Evolutionary conservation across 176 grass and related monocot species (phyloP), one percentile per base, ranked within the genome.

Genomic region (Poa annua): DNA sequence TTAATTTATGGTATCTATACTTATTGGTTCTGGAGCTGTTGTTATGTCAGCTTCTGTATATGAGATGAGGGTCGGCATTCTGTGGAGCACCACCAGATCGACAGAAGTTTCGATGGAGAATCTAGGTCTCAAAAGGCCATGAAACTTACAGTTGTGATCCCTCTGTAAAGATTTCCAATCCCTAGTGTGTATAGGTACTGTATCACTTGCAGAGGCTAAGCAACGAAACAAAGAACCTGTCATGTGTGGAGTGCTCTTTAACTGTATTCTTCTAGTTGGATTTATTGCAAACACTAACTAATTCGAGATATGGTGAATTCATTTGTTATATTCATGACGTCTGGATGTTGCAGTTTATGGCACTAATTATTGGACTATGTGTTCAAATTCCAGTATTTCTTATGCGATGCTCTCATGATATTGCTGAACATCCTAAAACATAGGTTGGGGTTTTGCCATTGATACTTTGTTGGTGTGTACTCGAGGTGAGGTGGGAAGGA

Each of bases 1-100:
- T 83, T 87, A 84, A 81, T 74, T 51, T 80, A 34, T 84, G 59
- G 73, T 90, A 84, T 87, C 80, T 90, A 75, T 83, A 84, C 79
- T 84, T 90, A 63, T 83, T 87, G 32, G 42, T 87, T 86, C 5
- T 15, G 57, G 62, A 79, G 65, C 52, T 85, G 52, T 70, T 86
- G 81, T 79, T 84, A 52, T 75, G 33, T 80, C 84, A 90, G 42
- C 24, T 75, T 90, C 50, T 86, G 80, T 90, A 85, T 55, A 80
- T 90, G 85, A 68, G 74, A 73, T 83, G 80, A 87, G 57, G 80
- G 60, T 52, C 16, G 22, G 76, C 39, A 80, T 75, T 80, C 68
- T 49, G 39, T 52, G 61, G 69, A 89, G 87, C 82, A 69, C 70
- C 73, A 55, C 51, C 4, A 57, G 82, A 76, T 84, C 16, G n/a